phyloP scores from a whole-genome alignment of 2,329 filamentous ascomycete species.

The Sclerotinia nivalis region DNA sequence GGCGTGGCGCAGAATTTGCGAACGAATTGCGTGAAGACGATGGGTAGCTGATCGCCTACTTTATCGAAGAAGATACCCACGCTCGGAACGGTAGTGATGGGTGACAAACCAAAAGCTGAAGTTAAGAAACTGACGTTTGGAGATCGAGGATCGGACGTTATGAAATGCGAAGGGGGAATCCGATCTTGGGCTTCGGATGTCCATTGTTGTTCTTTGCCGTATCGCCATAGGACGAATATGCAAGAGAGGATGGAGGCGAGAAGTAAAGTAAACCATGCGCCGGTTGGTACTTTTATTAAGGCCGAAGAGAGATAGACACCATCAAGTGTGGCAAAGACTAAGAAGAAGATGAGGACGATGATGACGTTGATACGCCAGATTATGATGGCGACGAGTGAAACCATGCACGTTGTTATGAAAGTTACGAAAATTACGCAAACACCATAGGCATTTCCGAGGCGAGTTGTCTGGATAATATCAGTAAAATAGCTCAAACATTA shows the following conservation, averaged over 20 bases:
- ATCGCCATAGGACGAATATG: constrained; percentile 75
- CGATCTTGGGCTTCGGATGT: constrained; percentile 64
- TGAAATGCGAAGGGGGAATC: constrained; percentile 51
- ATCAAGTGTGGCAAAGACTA: constrained; percentile 66
- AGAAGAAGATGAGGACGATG: constrained; percentile 61
- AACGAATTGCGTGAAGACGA: constrained; percentile 71
- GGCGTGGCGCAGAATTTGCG: constrained; percentile 68
- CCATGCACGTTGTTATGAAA: constrained; percentile 75
- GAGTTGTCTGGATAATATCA: constrained; percentile 54
- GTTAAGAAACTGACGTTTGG: constrained; percentile 38
- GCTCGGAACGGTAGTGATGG: constrained; percentile 53
- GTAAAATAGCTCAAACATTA: not conserved
- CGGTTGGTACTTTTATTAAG: constrained; percentile 70
- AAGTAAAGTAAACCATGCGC: constrained; percentile 75
- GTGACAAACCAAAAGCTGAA: constrained; percentile 43
- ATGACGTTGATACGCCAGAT: constrained; percentile 66
- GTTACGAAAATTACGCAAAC: constrained; percentile 80
- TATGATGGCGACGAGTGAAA: constrained; percentile 68
- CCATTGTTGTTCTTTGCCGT: constrained; percentile 79
- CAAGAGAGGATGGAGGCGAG: constrained; percentile 62
- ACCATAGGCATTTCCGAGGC: constrained; percentile 73
- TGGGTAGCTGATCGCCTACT: constrained; percentile 63
- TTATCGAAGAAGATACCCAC: constrained; percentile 80
- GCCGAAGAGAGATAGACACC: constrained; percentile 69
- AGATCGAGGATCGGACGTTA: constrained; percentile 37